Evolutionary conservation across 2,329 filamentous ascomycete species (phyloP).

Genomic region (Ophiocordyceps camponoti-leonardi): DNA sequence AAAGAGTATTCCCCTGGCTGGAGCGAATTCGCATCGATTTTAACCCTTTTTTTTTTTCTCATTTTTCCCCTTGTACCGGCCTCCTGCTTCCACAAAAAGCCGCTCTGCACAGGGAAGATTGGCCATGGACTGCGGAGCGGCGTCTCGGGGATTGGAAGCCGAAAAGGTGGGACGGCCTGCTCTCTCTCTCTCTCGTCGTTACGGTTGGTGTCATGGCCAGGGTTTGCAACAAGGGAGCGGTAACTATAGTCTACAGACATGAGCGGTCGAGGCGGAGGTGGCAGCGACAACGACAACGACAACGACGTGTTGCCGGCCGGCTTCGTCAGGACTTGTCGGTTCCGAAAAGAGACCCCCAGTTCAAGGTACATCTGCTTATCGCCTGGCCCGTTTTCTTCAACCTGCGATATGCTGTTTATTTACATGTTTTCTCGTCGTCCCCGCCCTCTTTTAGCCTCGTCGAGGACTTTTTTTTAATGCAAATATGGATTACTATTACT

Average conservation of each 20-base stretch:
- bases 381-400: constrained; percentile 6
- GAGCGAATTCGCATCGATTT: constrained; percentile 19
- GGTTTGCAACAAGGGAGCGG: constrained; percentile 3
- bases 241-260: neutral
- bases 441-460: constrained; percentile 26
- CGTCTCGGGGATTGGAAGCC: constrained; percentile 3
- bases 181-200: constrained; percentile 1
- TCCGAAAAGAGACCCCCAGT: neutral
- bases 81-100: constrained; percentile 6
- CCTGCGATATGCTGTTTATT: constrained; percentile 8
- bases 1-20: constrained; percentile 23
- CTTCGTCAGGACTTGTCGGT: neutral
- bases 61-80: constrained; percentile 9
- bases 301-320: neutral
- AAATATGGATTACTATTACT: constrained; percentile 35
- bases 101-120: constrained; percentile 12
- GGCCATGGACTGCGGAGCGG: constrained; percentile 12
- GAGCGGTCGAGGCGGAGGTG: constrained; percentile 1
- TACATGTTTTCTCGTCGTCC: constrained; percentile 4
- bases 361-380: constrained; percentile 11
- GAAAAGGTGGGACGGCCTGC: neutral
- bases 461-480: constrained; percentile 49
- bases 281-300: neutral
- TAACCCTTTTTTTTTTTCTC: constrained; percentile 7
- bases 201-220: constrained; percentile 1